Conservation (phyloP, 345 rosid genomes). For the Gossypium arboreum region DNA sequence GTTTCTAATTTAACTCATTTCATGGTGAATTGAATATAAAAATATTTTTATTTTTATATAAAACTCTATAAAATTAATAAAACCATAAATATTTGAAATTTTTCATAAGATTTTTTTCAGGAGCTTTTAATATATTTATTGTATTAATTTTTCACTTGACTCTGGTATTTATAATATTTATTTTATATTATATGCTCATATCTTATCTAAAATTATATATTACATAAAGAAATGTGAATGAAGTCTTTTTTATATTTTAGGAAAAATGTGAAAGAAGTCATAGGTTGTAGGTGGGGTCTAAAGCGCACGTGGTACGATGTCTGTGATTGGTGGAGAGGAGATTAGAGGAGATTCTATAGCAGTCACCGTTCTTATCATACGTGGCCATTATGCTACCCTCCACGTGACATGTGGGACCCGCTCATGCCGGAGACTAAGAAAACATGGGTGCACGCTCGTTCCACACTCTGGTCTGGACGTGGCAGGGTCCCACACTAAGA, state of each 20-base stretch:
- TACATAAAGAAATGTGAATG: too few species aligned
- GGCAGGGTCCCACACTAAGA: neutral
- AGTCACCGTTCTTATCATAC: slow-evolving; percentile 29
- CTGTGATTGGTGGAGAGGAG: slow-evolving; percentile 32
- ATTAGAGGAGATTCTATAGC: slow-evolving; percentile 52
- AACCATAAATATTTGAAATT: too few species aligned
- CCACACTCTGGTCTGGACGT: neutral
- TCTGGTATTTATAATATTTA: too few species aligned
- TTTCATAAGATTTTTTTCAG: too few species aligned
- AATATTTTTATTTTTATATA: too few species aligned
- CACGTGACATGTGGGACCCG: slow-evolving; percentile 49
- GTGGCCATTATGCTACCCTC: slow-evolving; percentile 28
- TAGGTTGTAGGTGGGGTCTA: slow-evolving; percentile 32
- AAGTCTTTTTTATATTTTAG: too few species aligned
- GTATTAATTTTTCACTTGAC: too few species aligned
- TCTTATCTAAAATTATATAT: too few species aligned
- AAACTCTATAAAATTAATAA: too few species aligned
- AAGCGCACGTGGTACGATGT: slow-evolving; percentile 30
- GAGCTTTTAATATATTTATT: too few species aligned
- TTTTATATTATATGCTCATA: neutral
- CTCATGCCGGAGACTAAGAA: neutral
- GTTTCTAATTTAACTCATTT: too few species aligned
- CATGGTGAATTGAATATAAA: too few species aligned
- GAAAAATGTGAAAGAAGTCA: slow-evolving; percentile 12
- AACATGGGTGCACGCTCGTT: neutral